Percentiles rank a stretch among this genome's conserved stretches.
Evolutionary conservation across 345 rosid species (phyloP).

Genomic region (Moricandia moricandioides): DNA sequence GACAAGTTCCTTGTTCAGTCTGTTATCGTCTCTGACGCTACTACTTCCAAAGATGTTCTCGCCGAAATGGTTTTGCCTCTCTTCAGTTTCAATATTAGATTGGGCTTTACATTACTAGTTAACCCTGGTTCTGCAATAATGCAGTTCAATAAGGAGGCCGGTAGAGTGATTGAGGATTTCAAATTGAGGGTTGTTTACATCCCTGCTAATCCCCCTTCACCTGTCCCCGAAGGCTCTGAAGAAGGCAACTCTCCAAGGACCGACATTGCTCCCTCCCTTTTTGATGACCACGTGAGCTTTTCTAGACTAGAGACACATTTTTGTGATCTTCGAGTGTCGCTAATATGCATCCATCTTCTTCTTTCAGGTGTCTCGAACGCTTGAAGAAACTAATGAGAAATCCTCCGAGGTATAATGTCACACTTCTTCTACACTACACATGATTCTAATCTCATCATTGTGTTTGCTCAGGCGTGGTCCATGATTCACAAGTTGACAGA

Average conservation of each 20-base stretch:
- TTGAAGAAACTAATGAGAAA: background rate
- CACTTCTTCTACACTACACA: background rate
- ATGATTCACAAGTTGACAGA: constrained; percentile 67
- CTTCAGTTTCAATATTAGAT: background rate
- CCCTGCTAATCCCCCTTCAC: constrained; percentile 84
- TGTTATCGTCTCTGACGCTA: constrained; percentile 57
- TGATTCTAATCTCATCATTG: background rate
- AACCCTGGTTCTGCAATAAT: constrained; percentile 32
- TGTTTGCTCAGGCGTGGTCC: constrained; percentile 61
- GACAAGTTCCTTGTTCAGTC: constrained; percentile 90
- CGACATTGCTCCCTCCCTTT: constrained; percentile 34
- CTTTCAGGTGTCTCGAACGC: background rate
- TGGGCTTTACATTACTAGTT: too few species aligned
- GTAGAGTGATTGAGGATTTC: constrained; percentile 41
- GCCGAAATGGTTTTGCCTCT: constrained; percentile 19
- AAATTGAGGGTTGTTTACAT: constrained; percentile 57
- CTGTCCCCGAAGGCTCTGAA: constrained; percentile 90
- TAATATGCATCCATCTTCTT: background rate
- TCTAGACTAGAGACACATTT: background rate
- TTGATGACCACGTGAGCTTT: background rate
- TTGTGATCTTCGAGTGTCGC: background rate
- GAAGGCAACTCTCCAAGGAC: constrained; percentile 50
- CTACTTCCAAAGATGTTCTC: constrained; percentile 51
- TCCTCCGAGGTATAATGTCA: background rate
- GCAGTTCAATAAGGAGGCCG: constrained; percentile 68